Evolutionary conservation across 257 asterid species (phyloP), one percentile per base, ranked within the genome.

Genomic region (Hygrophila difformis): DNA sequence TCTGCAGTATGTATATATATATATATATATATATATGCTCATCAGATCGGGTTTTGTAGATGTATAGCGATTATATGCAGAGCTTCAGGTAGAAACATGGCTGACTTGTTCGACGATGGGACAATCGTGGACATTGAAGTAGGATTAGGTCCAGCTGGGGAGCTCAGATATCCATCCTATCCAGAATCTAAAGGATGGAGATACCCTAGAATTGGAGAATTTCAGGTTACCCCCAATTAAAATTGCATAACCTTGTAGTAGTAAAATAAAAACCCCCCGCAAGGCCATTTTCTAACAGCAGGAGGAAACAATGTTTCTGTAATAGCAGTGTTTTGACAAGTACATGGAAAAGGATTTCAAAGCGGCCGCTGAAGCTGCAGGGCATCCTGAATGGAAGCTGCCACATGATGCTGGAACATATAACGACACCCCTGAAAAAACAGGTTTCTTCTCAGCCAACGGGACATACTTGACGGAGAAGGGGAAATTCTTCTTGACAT

Each of bases 91-190:
- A 76, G 39, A 73, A n/a, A 56, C 61, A 78, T 73, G 93, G 36
- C 67, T 1, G 86, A 75, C 3, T 66, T 80, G 8, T 31, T 87
- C 42, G 82, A 71, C 28, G 60, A 60, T 12, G 86, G 66, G 45
- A 60, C 78, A 3, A 67, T 87, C 17, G 56, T 78, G 3, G 97
- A 87, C 64, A 59, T 84, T 55, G 97, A 87, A 66, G 78, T 84
- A 6, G 97, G 97, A 43, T 65, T 84, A 20, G 97, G 97, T 41
- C 95, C 95, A 9, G 88, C 92, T 0, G 97, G 97, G 16, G 95
- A 87, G 51, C 88, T 87, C 37, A 64, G 93, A 38, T 84, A 84
- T 50, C 93, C 97, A 1, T 81, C 97, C 1, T 84, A 84, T 50
- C 78, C 81, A 10, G 68, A 74, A 67, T 60, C 72, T 47, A 92